Percentiles rank a stretch among this genome's conserved stretches.
phyloP scores from a whole-genome alignment of 257 asterid species.

The Petrea volubilis region DNA sequence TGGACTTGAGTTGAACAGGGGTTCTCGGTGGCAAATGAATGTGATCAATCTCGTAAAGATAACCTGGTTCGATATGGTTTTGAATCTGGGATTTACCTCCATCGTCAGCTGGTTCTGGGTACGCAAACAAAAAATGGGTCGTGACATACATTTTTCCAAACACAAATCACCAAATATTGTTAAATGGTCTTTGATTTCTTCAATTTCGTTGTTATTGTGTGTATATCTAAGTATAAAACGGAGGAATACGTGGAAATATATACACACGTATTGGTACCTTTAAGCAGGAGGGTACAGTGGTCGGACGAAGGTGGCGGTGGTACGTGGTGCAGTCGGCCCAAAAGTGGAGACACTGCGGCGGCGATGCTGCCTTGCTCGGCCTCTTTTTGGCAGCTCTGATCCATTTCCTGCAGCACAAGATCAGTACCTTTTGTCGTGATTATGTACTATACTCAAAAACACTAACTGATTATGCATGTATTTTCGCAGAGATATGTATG shows the following conservation, averaged over 20 bases:
- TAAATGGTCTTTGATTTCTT: not conserved
- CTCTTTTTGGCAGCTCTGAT: constrained; percentile 29
- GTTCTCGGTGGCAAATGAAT: constrained; percentile 61
- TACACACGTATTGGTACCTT: constrained; percentile 22
- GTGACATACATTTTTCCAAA: not conserved
- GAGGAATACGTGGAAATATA: not conserved
- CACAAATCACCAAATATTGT: not conserved
- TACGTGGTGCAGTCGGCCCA: constrained; percentile 23
- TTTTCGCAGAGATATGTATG: constrained; percentile 2
- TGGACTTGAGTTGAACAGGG: constrained; percentile 71
- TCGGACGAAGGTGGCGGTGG: constrained; percentile 31
- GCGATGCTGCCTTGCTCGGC: constrained; percentile 32
- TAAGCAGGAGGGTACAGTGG: constrained; percentile 13
- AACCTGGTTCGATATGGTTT: constrained; percentile 46
- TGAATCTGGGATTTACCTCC: constrained; percentile 19
- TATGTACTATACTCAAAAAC: constrained; percentile 13
- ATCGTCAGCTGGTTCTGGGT: constrained; percentile 17
- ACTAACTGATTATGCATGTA: constrained; percentile 14
- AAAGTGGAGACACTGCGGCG: constrained; percentile 21
- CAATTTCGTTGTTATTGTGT: not conserved
- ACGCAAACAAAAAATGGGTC: constrained; percentile 16
- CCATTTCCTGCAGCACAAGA: constrained; percentile 34
- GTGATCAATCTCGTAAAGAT: constrained; percentile 77
- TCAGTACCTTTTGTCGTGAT: constrained; percentile 22
- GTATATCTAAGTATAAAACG: not conserved